Evolutionary conservation across 352 stramenopile species (phyloP).

Genomic region (Phytophthora foliorum): DNA sequence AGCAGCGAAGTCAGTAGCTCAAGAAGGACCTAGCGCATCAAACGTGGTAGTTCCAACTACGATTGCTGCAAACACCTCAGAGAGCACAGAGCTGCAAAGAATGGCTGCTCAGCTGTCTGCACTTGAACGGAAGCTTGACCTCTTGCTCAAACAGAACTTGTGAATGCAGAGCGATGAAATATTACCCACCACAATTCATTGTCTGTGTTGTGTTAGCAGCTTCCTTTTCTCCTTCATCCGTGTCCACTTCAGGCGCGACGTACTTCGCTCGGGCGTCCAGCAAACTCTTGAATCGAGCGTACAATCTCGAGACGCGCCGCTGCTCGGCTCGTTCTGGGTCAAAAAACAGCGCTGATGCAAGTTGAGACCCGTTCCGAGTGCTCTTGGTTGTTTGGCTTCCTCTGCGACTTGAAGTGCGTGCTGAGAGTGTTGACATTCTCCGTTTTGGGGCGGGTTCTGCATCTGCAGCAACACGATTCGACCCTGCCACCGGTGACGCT

Average conservation of each 20-base stretch:
- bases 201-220: not conserved
- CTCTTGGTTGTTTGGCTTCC: not conserved
- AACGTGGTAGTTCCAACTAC: not conserved
- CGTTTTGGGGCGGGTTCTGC: constrained; percentile 9
- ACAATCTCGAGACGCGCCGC: constrained; percentile 67
- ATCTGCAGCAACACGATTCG: not conserved
- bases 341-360: constrained; percentile 40
- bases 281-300: constrained; percentile 66
- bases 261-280: constrained; percentile 65
- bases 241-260: constrained; percentile 22
- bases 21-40: constrained; percentile 3
- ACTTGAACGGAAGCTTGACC: constrained; percentile 35
- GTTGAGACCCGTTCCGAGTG: not conserved
- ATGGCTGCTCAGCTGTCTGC: constrained; percentile 25
- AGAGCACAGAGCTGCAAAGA: constrained; percentile 12
- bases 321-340: constrained; percentile 65
- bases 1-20: not conserved
- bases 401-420: not conserved
- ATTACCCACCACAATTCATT: not conserved
- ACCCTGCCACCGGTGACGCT: not conserved
- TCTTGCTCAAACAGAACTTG: constrained; percentile 23
- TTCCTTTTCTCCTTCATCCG: constrained; percentile 6
- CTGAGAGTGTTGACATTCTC: constrained; percentile 8
- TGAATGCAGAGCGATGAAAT: not conserved
- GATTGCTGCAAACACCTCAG: not conserved